A percentile compares a stretch with the other conserved stretches of the same genome.
These are phyloP conservation scores for Castanospermum australe DNA, from an alignment of 306 rosid species.

Conservation along the genomic window DNA sequence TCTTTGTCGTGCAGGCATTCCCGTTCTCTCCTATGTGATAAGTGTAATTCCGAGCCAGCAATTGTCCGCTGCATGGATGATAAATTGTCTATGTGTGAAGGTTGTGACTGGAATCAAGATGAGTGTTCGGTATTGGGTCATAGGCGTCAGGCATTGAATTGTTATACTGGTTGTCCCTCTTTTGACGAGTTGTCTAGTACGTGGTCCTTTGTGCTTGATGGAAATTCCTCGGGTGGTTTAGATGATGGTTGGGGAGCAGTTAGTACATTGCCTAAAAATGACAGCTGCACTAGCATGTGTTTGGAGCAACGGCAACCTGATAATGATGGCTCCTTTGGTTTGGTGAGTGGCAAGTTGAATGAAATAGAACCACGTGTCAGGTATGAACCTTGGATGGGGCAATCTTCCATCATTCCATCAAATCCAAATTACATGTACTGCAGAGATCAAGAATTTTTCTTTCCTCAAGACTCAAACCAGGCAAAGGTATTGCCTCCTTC, in stretches of 20 bases:
- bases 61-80: slow-evolving; percentile 51
- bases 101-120: slow-evolving; percentile 53
- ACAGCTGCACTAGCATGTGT: slow-evolving; percentile 26
- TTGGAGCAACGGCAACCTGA: slow-evolving; percentile 39
- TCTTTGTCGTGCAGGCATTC: slow-evolving; percentile 55
- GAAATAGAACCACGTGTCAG: slow-evolving; percentile 36
- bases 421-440: slow-evolving; percentile 30
- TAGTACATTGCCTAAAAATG: slow-evolving; percentile 30
- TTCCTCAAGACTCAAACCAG: slow-evolving; percentile 42
- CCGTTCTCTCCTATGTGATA: slow-evolving; percentile 63
- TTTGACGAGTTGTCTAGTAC: slow-evolving; percentile 42
- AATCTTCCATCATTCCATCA: slow-evolving; percentile 33
- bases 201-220: slow-evolving; percentile 49
- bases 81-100: slow-evolving; percentile 48
- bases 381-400: slow-evolving; percentile 50
- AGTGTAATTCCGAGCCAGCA: slow-evolving; percentile 65
- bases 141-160: slow-evolving; percentile 27
- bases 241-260: slow-evolving; percentile 31
- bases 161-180: slow-evolving; percentile 61
- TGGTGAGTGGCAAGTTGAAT: slow-evolving; percentile 30
- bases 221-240: slow-evolving; percentile 25
- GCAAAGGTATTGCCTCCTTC: slow-evolving; percentile 51
- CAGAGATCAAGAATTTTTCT: slow-evolving; percentile 43
- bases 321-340: slow-evolving; percentile 38
- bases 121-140: slow-evolving; percentile 49